Base-by-base conservation (phyloP, 2,329 filamentous ascomycete genomes). In the Chlorencoelia australis region DNA sequence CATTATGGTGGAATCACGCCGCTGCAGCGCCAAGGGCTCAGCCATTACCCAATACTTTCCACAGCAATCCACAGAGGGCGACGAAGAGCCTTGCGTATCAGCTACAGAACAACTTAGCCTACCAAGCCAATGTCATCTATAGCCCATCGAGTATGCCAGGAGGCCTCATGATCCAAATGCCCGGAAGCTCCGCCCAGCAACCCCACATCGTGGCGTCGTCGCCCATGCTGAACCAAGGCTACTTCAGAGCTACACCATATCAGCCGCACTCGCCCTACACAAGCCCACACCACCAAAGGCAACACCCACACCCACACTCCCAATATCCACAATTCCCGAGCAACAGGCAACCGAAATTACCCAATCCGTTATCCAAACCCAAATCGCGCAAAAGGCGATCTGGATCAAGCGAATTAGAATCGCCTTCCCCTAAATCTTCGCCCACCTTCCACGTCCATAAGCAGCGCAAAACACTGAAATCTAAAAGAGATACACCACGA, bases 401-500 rank as follows among this genome's bases (percentile, higher is more conserved):
- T 3, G 37, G 16, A 13, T 39, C 41, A n/a, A 44, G 36, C 22
- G 37, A 36, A 14, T 51, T 44, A 1, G 45, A 43, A 15, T 40
- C 36, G 3, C 39, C 41, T 21, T 40, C 39, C 13, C 40, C 43
- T 6, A 43, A 37, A 21, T 30, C 28, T 19, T 30, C 35, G 8
- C 19, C 40, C 5, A 14, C 30, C 15, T 45, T 47, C 43, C 42
- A 52, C 19, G 43, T 52, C 32, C 45, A 49, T 21, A 55, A 53
- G 42, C 44, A 44, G n/a, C 51, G 39, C 19, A 46, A 43, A 13
- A 22, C 41, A 11, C 44, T 40, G 29, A 40, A 39, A 19, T 34
- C 21, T 14, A 44, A 40, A 43, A 27, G 47, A 38, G 43, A 26
- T 59, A 44, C 11, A 63, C 59, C 5, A 60, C 54, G 8, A 63